Evolutionary conservation across 345 rosid species (phyloP).

Genomic region (Clausena lansium): DNA sequence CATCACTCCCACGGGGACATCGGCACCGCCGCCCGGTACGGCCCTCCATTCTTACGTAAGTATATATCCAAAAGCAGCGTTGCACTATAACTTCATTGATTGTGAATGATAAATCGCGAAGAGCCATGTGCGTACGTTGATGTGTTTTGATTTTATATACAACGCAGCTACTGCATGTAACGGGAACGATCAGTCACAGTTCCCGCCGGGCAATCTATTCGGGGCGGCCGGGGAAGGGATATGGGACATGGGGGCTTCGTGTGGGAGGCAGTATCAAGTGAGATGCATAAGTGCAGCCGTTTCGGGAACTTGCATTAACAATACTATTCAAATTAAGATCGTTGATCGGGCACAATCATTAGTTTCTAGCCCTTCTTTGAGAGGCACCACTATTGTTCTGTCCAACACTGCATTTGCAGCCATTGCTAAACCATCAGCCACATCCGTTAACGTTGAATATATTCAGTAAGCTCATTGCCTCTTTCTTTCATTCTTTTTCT

Average conservation of each 20-base stretch:
- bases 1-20: conserved; percentile 28
- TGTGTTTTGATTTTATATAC: too few species aligned
- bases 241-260: conserved; percentile 68
- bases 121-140: too few species aligned
- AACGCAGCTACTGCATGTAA: conserved; percentile 54
- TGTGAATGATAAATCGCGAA: too few species aligned
- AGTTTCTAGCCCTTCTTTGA: conserved; percentile 32
- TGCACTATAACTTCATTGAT: too few species aligned
- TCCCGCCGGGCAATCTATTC: conserved; percentile 51
- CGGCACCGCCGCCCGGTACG: conserved; percentile 43
- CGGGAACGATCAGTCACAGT: conserved; percentile 36
- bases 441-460: conserved; percentile 42
- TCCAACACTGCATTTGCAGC: conserved; percentile 38
- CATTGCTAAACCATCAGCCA: conserved; percentile 32
- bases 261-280: conserved; percentile 54
- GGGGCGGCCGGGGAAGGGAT: conserved; percentile 60
- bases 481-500: too few species aligned
- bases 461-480: conserved; percentile 29
- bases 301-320: conserved; percentile 27
- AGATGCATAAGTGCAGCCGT: conserved; percentile 49
- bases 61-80: background rate
- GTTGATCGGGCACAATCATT: conserved; percentile 44
- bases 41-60: conserved; percentile 52
- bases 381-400: conserved; percentile 40
- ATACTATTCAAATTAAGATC: conserved; percentile 35